Conservation (phyloP, 108 stramenopile genomes). For the Licmophora abbreviata region DNA sequence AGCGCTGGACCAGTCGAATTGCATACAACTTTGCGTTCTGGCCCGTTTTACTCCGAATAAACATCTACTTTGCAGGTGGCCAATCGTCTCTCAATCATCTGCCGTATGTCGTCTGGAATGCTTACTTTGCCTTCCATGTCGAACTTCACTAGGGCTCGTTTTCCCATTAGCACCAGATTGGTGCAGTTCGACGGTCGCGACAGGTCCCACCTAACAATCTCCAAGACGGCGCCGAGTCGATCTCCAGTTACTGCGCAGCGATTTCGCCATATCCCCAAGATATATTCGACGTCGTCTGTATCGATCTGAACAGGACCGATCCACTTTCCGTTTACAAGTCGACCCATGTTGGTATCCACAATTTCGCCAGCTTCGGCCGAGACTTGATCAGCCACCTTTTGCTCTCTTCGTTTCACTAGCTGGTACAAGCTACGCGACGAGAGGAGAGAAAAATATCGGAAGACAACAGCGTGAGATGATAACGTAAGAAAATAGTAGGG, state of each 20-base stretch:
- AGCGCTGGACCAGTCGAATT: too few species aligned
- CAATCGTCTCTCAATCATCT: constrained; percentile 34
- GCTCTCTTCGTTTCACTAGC: constrained; percentile 59
- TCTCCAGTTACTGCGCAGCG: constrained; percentile 70
- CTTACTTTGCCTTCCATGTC: constrained; percentile 45
- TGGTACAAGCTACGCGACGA: constrained; percentile 56
- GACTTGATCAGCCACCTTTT: constrained; percentile 30
- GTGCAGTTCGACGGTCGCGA: constrained; percentile 45
- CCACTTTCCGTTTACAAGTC: constrained; percentile 22
- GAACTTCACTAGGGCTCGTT: constrained; percentile 44
- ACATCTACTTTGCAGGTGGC: constrained; percentile 29
- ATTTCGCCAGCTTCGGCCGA: constrained; percentile 4
- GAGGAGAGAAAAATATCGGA: too few species aligned
- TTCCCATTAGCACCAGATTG: constrained; percentile 74
- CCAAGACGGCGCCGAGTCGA: constrained; percentile 60
- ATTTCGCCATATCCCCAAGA: constrained; percentile 84
- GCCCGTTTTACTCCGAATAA: not conserved
- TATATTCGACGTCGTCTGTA: constrained; percentile 78
- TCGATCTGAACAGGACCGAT: constrained; percentile 69
- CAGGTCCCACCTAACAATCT: constrained; percentile 70
- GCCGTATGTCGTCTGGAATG: constrained; percentile 17
- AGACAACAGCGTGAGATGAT: too few species aligned
- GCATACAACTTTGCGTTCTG: not conserved
- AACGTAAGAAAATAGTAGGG: too few species aligned
- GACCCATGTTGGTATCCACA: constrained; percentile 2